Conservation (phyloP, 305 asterid species). For the Fraxinus baroniana region DNA sequence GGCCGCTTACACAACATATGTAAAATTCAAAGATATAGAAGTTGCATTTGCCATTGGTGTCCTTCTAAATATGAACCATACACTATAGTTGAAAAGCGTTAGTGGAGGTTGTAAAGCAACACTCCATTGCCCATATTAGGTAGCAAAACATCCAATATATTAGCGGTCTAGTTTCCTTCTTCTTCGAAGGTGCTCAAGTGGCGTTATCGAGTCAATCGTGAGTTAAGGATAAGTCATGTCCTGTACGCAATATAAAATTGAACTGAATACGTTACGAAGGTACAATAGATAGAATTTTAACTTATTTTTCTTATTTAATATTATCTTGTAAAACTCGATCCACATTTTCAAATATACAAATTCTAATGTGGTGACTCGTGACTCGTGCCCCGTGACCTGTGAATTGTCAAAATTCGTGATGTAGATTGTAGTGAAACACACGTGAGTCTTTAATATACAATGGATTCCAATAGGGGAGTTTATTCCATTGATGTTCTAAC, state of each 20-base stretch:
- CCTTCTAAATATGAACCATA: conserved; percentile 2
- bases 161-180: too few relatives aligned
- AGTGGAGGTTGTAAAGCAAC: not conserved
- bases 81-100: not conserved
- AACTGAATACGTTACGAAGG: too few relatives aligned
- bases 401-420: not conserved
- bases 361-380: not conserved
- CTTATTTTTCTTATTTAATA: not conserved
- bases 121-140: not conserved
- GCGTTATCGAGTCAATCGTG: not conserved
- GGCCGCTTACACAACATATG: conserved; percentile 15
- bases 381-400: too few relatives aligned
- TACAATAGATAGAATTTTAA: too few relatives aligned
- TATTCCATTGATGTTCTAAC: not conserved
- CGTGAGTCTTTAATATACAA: not conserved
- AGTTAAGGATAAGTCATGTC: too few relatives aligned
- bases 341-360: not conserved
- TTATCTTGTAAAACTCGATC: not conserved
- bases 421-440: not conserved
- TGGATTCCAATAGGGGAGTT: not conserved
- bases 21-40: conserved; percentile 19
- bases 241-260: not conserved
- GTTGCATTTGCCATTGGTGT: conserved; percentile 17
- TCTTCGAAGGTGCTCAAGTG: too few relatives aligned
- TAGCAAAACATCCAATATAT: not conserved